Base-by-base conservation (phyloP, 2,329 filamentous ascomycete species). In the Xylariaceae sp. region DNA sequence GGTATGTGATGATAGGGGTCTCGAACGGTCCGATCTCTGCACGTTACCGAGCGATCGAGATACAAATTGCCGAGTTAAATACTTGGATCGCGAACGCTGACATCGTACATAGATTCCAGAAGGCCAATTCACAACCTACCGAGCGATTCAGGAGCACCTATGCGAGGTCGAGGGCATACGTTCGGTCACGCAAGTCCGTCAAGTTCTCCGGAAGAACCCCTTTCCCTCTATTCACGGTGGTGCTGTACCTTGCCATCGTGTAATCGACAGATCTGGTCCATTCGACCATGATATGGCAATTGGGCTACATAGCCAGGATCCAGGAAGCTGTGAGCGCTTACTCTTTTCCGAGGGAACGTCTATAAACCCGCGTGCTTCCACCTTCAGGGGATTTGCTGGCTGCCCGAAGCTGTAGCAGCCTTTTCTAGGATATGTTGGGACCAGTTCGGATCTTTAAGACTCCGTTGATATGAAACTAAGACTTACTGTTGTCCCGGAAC, bases 141-240 rank as follows among this genome's bases (percentile, higher is more conserved):
- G 27, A 11, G 38, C 38, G 14, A 17, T 46, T 18, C 44, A 40
- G 44, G 35, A 40, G 14, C 44, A 47, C 31, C 27, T 47, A n/a
- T 41, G 14, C 6, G 4, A n/a, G 18, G 39, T 41, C 15, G 12
- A 14, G 33, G 15, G 33, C 5, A 15, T 5, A 9, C 10, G 33
- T 15, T 15, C 33, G 4, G 33, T 36, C 15, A 12, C 12, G 33
- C 33, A 36, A 15, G 10, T 36, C 12, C 12, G 33, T 5, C 33
- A 36, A 15, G 33, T 36, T 36, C 33, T 36, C 15, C 33, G 33
- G 5, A 36, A 36, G 33, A 36, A 36, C 33, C 33, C 33, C 4
- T 36, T 36, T 36, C 33, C 33, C 15, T 36, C 15, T 15, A 15
- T 10, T 10, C 33, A 10, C 3, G 33, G 33, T 9, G 33, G 33